Conservation (phyloP, 176 grass and related monocot genomes). For the Panicum miliaceum region DNA sequence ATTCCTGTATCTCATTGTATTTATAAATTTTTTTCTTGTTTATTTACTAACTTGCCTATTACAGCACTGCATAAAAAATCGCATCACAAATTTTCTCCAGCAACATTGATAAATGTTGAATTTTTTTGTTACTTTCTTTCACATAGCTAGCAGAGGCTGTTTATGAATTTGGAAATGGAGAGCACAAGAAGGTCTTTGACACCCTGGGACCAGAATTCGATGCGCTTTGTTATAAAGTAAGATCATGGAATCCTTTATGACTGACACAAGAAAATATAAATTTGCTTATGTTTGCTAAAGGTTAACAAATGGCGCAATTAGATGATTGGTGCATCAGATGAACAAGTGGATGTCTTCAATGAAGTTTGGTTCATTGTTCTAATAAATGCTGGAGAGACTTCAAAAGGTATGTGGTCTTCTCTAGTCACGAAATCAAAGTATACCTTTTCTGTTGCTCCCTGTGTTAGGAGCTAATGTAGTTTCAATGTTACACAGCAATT, state of each 20-base stretch:
- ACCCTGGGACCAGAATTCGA: constrained; percentile 64
- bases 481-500: constrained; percentile 49
- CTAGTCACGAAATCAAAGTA: neutral
- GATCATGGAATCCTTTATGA: constrained; percentile 19
- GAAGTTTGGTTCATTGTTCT: constrained; percentile 72
- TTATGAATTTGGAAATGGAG: constrained; percentile 70
- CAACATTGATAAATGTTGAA: constrained; percentile 18
- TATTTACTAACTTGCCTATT: neutral
- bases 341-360: constrained; percentile 83
- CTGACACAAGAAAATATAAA: neutral
- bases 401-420: constrained; percentile 47
- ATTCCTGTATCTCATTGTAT: constrained; percentile 2
- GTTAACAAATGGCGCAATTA: constrained; percentile 34
- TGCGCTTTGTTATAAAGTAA: constrained; percentile 64
- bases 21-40: constrained; percentile 10
- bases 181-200: constrained; percentile 61
- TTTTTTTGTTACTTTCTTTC: constrained; percentile 17
- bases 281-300: constrained; percentile 13
- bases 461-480: constrained; percentile 28
- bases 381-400: constrained; percentile 49
- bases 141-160: constrained; percentile 70
- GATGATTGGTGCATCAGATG: constrained; percentile 90
- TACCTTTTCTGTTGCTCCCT: neutral
- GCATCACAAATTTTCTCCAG: neutral
- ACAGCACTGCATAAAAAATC: neutral